Percentiles rank a stretch among this genome's conserved stretches.
These are phyloP conservation scores for Komagataella ulmi DNA, from an alignment of 805 yeast species.

Conservation along the genomic window DNA sequence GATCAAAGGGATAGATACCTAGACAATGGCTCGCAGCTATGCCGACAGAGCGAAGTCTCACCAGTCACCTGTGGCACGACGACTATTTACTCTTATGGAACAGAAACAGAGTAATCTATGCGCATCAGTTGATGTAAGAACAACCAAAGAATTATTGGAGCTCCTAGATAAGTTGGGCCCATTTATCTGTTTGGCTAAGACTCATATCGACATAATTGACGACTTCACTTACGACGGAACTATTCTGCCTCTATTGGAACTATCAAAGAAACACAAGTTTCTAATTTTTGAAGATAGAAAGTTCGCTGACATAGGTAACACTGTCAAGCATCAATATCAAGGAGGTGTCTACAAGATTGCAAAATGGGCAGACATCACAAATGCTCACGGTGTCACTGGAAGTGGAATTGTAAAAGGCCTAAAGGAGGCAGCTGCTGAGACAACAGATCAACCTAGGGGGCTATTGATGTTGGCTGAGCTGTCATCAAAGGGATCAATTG, in stretches of 20 bases:
- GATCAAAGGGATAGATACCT: background rate
- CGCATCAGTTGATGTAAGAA: conserved; percentile 85
- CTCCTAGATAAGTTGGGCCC: conserved; percentile 82
- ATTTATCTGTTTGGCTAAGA: conserved; percentile 79
- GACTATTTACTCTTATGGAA: conserved; percentile 64
- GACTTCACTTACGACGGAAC: conserved; percentile 81
- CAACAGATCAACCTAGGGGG: conserved; percentile 72
- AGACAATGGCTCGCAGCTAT: conserved; percentile 25
- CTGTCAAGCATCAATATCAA: conserved; percentile 86
- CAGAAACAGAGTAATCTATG: conserved; percentile 77
- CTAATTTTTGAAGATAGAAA: conserved; percentile 94
- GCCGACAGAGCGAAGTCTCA: conserved; percentile 58
- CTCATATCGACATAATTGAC: conserved; percentile 86
- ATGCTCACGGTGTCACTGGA: conserved; percentile 97
- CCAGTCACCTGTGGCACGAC: conserved; percentile 66
- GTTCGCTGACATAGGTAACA: conserved; percentile 97
- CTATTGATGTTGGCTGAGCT: conserved; percentile 90
- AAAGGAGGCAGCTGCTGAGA: conserved; percentile 43
- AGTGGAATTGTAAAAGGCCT: conserved; percentile 85
- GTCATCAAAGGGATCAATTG: conserved; percentile 87
- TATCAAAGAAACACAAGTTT: conserved; percentile 75
- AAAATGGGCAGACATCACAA: conserved; percentile 92
- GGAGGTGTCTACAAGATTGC: conserved; percentile 87
- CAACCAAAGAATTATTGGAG: conserved; percentile 59
- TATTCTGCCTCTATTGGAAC: conserved; percentile 53